These are phyloP conservation scores for Cryptosporidium ubiquitum DNA, from an alignment of 169 alveolate genomes.

Conservation along the genomic window DNA sequence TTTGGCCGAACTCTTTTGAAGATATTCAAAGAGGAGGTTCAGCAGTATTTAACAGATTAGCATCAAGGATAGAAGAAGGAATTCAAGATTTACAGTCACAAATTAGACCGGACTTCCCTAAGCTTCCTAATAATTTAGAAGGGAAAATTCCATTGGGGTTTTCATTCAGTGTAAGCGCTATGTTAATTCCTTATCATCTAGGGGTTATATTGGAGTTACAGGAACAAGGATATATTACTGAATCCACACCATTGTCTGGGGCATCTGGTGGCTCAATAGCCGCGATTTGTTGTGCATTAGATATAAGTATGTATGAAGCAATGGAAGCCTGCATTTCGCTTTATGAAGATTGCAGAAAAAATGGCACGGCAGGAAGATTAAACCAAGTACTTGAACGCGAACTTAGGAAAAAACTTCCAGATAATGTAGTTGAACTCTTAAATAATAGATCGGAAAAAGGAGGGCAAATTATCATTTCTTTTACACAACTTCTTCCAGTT, in stretches of 20 bases:
- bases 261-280: conserved; percentile 74
- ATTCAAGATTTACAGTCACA: conserved; percentile 72
- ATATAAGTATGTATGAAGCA: conserved; percentile 68
- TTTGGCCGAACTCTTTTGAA: conserved; percentile 69
- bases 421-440: conserved; percentile 56
- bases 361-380: conserved; percentile 70
- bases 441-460: conserved; percentile 64
- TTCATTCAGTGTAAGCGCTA: conserved; percentile 70
- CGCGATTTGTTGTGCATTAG: conserved; percentile 66
- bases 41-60: conserved; percentile 51
- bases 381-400: conserved; percentile 57
- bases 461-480: conserved; percentile 53
- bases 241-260: conserved; percentile 69
- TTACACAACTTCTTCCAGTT: conserved; percentile 69
- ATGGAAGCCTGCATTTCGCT: conserved; percentile 71
- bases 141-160: conserved; percentile 55
- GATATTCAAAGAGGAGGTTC: conserved; percentile 65
- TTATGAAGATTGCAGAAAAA: conserved; percentile 63
- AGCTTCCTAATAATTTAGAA: conserved; percentile 9
- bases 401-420: conserved; percentile 59
- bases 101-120: conserved; percentile 66
- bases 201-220: conserved; percentile 72
- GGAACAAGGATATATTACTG: conserved; percentile 62
- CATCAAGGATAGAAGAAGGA: conserved; percentile 72
- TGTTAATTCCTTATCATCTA: conserved; percentile 71